Evolutionary conservation across 2,329 filamentous ascomycete species (phyloP), one percentile per base, ranked within the genome.

Genomic region (Cytospora piceae): DNA sequence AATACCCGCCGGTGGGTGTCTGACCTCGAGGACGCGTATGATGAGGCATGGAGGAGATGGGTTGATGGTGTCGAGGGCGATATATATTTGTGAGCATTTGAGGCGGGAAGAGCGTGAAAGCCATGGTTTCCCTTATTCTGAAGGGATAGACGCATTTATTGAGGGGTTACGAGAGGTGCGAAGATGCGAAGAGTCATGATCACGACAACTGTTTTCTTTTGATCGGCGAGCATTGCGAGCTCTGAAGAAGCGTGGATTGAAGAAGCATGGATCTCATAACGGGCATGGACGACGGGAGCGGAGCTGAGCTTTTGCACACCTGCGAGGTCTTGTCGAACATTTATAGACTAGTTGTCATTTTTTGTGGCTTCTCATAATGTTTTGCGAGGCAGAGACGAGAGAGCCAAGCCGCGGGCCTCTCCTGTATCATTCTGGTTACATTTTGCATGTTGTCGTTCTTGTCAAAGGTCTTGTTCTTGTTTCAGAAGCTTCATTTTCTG

Each of bases 1-100:
- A 88, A 99, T 77, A 99, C 95, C 7, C 86, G 83, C 71, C 85
- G 95, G 71, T 99, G 95, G 95, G 94, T 98, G 31, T 80, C 83
- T 56, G 94, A 98, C 77, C 79, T 99, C 24, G 95, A 99, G 79
- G 84, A 86, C 68, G 94, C 93, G 15, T 99, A 97, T 76, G 89
- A 91, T 70, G 87, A 91, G 74, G 93, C 94, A 22, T 99, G 95
- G 95, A 83, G 84, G 71, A 86, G 87, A 74, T 99, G 95, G 94
- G 93, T 94, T 49, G 83, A 81, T 51, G 94, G 93, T 15, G 87
- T 93, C 77, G 89, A 91, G n/a, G 94, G 94, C 11, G 95, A 99
- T 81, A 96, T 99, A 70, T 95, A 93, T 83, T 83, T 99, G 53
- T 83, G 63, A 67, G 4, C 14, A 22, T 20, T 11, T 11, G 34